These are phyloP conservation scores for Melaleuca quinquenervia DNA, from an alignment of 345 rosid species.

Conservation along the genomic window DNA sequence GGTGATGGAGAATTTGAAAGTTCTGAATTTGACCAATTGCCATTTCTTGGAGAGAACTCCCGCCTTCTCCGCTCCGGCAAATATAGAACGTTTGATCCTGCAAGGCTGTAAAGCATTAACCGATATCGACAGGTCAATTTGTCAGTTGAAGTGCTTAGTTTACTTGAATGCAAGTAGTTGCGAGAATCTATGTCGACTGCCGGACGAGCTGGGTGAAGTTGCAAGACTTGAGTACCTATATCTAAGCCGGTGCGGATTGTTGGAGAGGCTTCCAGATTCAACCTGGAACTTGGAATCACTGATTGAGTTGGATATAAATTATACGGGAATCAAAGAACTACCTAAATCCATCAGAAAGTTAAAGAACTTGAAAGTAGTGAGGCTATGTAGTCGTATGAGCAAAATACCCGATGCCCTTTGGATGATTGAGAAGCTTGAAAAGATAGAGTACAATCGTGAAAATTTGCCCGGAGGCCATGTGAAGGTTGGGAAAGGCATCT, in stretches of 20 bases:
- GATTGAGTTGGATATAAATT: background rate
- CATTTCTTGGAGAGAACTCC: too few species aligned
- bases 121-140: too few species aligned
- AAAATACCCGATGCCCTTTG: background rate
- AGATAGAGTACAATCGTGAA: too few species aligned
- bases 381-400: rapidly evolving
- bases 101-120: too few species aligned
- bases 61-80: too few species aligned
- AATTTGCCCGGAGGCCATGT: too few species aligned
- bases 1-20: background rate
- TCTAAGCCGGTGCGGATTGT: rapidly evolving
- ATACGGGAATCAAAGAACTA: background rate
- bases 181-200: background rate
- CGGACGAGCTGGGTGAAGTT: background rate
- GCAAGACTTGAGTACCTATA: background rate
- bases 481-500: background rate
- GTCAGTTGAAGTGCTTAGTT: too few species aligned
- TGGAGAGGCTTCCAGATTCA: background rate
- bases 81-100: too few species aligned
- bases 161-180: background rate
- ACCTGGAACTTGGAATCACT: background rate
- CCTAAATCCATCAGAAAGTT: background rate
- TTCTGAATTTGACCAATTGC: rapidly evolving
- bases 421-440: background rate
- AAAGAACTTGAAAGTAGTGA: background rate